Base-by-base conservation (phyloP, 768 basidiomycete genomes). In the Lentinula sp. region DNA sequence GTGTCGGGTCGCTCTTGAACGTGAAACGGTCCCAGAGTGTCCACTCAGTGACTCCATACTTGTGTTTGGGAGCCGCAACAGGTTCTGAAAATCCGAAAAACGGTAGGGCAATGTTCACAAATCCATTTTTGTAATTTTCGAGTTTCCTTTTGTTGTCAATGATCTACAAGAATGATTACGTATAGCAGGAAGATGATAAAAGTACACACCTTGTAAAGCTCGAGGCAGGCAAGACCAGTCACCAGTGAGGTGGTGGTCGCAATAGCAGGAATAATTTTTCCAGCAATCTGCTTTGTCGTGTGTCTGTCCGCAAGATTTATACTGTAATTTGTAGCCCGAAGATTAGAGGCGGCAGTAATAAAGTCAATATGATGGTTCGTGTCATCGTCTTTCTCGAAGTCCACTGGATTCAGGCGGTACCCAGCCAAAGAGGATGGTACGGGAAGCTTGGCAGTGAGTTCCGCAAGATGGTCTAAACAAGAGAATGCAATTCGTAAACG, bases 51-150 rank as follows among this genome's bases (percentile, higher is more conserved):
- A 79, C 73, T 59, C 88, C 86, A 71, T 94, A 98, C 82, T 95
- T 96, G 65, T 85, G 80, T 79, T 96, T 98, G 63, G 83, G 68
- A 18, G 95, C 93, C 3, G 86, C 87, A 64, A 98, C 92, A 10
- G 97, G 97, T 69, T 99, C 97, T 2, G 95, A 98, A 81, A 98
- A 99, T 32, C 93, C 97, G 70, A 98, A 98, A 87, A 98, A 98
- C 1, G 97, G 97, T 58, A 99, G 76, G 3, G 97, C 97, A 58
- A 99, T 82, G 74, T 99, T 99, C 68, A 98, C 85, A 73, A 99
- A 99, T 42, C 95, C 96, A 68, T 99, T 99, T 83, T 97, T 98
- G 84, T 93, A 99, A 52, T 90, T 84, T 66, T 98, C 97, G 13
- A 98, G 78, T 70, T 93, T 90, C 69, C 79, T 86, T 84, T 98